Evolutionary conservation across 495 filamentous ascomycete genomes (phyloP).

Genomic region (Penicillium macrosclerotiorum): DNA sequence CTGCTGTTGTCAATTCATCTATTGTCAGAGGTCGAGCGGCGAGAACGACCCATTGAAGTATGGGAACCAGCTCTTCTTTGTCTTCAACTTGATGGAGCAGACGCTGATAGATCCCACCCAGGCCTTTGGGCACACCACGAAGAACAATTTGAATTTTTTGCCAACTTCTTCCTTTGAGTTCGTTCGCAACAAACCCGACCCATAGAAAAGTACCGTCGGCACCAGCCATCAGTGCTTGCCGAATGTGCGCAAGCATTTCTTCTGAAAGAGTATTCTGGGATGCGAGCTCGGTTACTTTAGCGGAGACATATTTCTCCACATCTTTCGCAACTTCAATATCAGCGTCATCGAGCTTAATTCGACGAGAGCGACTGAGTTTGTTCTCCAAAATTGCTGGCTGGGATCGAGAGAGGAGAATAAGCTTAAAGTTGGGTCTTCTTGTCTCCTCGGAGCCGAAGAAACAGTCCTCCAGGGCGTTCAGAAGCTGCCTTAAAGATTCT

Average conservation of each 20-base stretch:
- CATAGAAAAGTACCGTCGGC: slow-evolving; percentile 43
- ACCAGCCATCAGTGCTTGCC: slow-evolving; percentile 26
- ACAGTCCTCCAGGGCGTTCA: slow-evolving; percentile 22
- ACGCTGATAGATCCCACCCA: slow-evolving; percentile 20
- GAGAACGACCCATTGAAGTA: slow-evolving; percentile 27
- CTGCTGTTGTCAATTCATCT: slow-evolving; percentile 20
- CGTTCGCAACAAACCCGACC: slow-evolving; percentile 32
- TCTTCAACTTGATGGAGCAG: slow-evolving; percentile 20
- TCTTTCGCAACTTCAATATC: slow-evolving; percentile 28
- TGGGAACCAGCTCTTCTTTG: slow-evolving; percentile 15
- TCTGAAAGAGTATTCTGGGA: slow-evolving; percentile 13
- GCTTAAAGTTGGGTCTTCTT: slow-evolving; percentile 22
- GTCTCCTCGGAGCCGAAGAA: slow-evolving; percentile 5
- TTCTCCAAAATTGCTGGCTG: slow-evolving; percentile 30
- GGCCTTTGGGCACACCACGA: slow-evolving; percentile 15
- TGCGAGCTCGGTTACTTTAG: slow-evolving; percentile 37
- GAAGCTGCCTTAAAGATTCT: slow-evolving; percentile 32
- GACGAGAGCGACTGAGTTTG: slow-evolving; percentile 4
- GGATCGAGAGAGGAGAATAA: slow-evolving; percentile 36
- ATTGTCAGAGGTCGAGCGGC: slow-evolving; percentile 22
- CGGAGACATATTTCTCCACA: slow-evolving; percentile 34
- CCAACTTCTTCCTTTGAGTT: slow-evolving; percentile 28
- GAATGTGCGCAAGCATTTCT: slow-evolving; percentile 22
- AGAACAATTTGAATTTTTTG: slow-evolving; percentile 14
- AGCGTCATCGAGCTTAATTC: slow-evolving; percentile 25